Base-by-base conservation (phyloP, 2,329 filamentous ascomycete genomes). In the Thelonectria blattea region DNA sequence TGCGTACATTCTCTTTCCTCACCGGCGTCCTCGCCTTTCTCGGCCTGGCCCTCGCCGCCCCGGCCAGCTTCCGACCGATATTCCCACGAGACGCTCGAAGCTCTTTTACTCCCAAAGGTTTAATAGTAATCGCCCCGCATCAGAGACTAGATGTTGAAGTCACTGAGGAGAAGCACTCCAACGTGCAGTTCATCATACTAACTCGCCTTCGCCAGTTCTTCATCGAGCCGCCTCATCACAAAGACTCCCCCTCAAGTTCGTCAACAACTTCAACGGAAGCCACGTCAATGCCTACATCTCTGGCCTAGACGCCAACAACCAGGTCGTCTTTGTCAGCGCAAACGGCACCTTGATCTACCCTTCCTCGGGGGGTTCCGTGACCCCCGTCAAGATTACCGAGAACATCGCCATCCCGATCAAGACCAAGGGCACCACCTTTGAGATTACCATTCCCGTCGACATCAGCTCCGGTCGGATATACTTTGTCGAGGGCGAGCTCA, bases 271-370 rank as follows among this genome's bases (percentile, higher is more conserved):
- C 43, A 63, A 64, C 12, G 72, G 71, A 5, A 75, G 73, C 3
- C 62, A 67, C 0, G 67, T 83, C 60, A 80, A 78, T 51, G 78
- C 78, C 0, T 84, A 83, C 62, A 71, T 84, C 37, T 77, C 77
- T 15, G 81, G 80, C 3, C 66, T 80, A 2, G 80, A 83, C 65
- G 66, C 69, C 3, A 64, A 74, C 15, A 72, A 73, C 1, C 65
- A 68, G 2, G 72, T 82, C 7, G 80, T 82, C 27, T 80, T 83
- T 58, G 66, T 83, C 8, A 67, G 65, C n/a, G 66, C 74, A 2
- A 73, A 80, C 45, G 80, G 80, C 11, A 70, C 62, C 0, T 73
- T 79, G 53, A 74, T 77, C 34, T 82, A 83, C 57, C 81, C 80
- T 2, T 74, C 71, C 42, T 75, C 78, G 3, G 71, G 71, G 7